phyloP scores from a whole-genome alignment of 2,329 filamentous ascomycete species.

The Colletotrichum siamense region DNA sequence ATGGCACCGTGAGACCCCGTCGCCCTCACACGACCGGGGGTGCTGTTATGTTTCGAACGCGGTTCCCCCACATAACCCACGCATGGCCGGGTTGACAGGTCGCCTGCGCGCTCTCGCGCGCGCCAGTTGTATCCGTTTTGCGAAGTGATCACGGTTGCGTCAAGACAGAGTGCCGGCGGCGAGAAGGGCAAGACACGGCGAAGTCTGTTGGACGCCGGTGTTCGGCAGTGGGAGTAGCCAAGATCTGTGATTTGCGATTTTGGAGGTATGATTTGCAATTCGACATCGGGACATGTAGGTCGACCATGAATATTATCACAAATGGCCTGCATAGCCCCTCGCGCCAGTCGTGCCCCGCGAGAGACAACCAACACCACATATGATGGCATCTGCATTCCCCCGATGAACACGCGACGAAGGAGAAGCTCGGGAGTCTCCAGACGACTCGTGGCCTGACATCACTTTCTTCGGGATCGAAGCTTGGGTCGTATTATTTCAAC shows the following conservation, averaged over 20 bases:
- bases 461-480: background rate
- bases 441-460: constrained; percentile 5
- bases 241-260: background rate
- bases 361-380: background rate
- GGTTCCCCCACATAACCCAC: background rate
- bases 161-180: background rate
- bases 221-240: background rate
- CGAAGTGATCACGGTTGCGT: background rate
- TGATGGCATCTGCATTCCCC: background rate
- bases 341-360: background rate
- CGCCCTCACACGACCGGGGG: background rate
- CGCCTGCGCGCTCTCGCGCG: background rate
- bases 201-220: background rate
- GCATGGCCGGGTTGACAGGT: background rate
- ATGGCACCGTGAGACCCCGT: background rate
- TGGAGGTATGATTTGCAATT: background rate
- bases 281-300: background rate
- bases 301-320: background rate
- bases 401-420: background rate
- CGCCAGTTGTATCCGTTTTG: background rate
- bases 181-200: background rate
- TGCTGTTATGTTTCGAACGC: constrained; percentile 8
- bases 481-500: background rate
- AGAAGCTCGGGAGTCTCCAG: background rate
- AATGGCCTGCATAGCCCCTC: background rate